phyloP scores from a whole-genome alignment of 1,139 yeast genomes.

The Geotrichum europaeum region DNA sequence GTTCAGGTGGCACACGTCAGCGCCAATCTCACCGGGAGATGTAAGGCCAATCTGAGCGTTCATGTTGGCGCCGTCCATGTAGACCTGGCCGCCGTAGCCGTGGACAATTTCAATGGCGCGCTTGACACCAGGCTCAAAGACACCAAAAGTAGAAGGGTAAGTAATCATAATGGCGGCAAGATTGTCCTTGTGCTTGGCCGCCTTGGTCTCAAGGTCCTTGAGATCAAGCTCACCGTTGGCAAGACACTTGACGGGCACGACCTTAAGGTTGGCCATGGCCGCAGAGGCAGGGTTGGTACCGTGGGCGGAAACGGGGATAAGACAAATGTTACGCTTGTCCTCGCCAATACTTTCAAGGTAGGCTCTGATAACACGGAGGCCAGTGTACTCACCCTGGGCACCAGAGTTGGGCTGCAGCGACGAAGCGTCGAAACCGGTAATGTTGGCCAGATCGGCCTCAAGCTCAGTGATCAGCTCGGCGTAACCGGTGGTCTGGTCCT shows the following conservation, averaged over 20 bases:
- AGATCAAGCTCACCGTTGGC: conserved; percentile 81
- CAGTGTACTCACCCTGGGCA: conserved; percentile 97
- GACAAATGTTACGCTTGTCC: conserved; percentile 70
- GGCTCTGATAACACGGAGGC: conserved; percentile 77
- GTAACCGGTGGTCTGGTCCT: conserved; percentile 82
- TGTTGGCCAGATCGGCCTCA: conserved; percentile 79
- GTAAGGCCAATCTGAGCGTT: conserved; percentile 97
- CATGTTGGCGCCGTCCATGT: conserved; percentile 98
- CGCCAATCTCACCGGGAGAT: conserved; percentile 95
- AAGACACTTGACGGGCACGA: conserved; percentile 84
- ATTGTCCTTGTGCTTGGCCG: conserved; percentile 58
- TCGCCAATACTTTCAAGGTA: conserved; percentile 73
- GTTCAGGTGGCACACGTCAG: conserved; percentile 97
- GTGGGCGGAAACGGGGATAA: conserved; percentile 95
- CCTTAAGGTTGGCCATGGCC: conserved; percentile 93
- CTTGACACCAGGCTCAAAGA: conserved; percentile 87
- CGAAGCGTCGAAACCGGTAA: conserved; percentile 91
- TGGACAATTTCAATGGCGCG: conserved; percentile 82
- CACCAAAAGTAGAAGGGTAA: conserved; percentile 94
- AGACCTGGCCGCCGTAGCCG: conserved; percentile 85
- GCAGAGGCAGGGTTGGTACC: conserved; percentile 99
- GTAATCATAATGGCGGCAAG: conserved; percentile 94
- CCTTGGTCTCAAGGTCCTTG: conserved; percentile 66
- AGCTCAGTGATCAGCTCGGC: conserved; percentile 65
- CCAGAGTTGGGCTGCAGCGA: conserved; percentile 97